phyloP scores from a whole-genome alignment of 2,329 filamentous ascomycete species.

The Elsinoe perseae region DNA sequence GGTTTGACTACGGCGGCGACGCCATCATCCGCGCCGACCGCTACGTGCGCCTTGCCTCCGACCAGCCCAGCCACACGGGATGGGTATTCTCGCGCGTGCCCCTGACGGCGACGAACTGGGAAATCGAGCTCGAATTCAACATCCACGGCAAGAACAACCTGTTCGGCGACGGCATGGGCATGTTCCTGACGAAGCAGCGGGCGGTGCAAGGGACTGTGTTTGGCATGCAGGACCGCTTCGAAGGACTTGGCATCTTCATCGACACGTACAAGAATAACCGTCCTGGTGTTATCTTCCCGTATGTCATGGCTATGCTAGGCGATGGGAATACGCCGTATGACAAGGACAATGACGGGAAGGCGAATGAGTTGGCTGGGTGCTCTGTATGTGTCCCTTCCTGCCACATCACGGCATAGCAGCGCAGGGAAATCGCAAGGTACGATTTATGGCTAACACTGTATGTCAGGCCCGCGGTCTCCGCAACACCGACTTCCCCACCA shows the following conservation, averaged over 20 bases:
- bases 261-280: slow-evolving; percentile 99
- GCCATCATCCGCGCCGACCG: slow-evolving; percentile 69
- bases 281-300: slow-evolving; percentile 89
- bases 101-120: slow-evolving; percentile 96
- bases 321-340: slow-evolving; percentile 86
- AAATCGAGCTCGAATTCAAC: slow-evolving; percentile 93
- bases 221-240: slow-evolving; percentile 78
- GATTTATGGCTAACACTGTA: slow-evolving; percentile 19
- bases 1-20: slow-evolving; percentile 98
- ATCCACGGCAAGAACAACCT: slow-evolving; percentile 83
- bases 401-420: neutral
- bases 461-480: slow-evolving; percentile 80
- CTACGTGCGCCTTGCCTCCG: slow-evolving; percentile 87
- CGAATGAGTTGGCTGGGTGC: slow-evolving; percentile 86
- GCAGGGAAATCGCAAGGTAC: no score
- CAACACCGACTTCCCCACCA: slow-evolving; percentile 68
- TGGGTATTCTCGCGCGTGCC: slow-evolving; percentile 93
- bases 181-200: slow-evolving; percentile 96
- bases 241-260: slow-evolving; percentile 90
- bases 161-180: slow-evolving; percentile 91
- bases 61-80: slow-evolving; percentile 81
- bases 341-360: slow-evolving; percentile 89
- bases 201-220: slow-evolving; percentile 76
- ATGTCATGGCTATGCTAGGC: slow-evolving; percentile 96
- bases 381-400: slow-evolving; percentile 47